A percentile compares a stretch with the other conserved stretches of the same genome.
phyloP scores from a whole-genome alignment of 345 rosid genomes.

The Kernera saxatilis region DNA sequence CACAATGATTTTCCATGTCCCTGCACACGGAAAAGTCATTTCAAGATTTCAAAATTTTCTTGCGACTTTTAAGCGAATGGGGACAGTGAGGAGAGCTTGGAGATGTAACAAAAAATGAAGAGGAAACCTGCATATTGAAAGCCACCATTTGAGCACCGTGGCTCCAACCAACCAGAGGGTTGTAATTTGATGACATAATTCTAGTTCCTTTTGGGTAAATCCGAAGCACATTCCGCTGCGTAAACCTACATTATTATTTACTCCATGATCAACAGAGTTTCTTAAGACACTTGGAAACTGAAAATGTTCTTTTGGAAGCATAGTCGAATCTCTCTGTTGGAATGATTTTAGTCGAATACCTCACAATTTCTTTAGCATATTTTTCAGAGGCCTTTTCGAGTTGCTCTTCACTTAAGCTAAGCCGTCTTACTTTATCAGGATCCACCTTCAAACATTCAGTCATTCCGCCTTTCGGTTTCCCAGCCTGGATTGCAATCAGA shows the following conservation, averaged over 20 bases:
- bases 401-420: constrained; percentile 60
- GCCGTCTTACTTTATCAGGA: constrained; percentile 55
- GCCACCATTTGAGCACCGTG: constrained; percentile 99
- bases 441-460: constrained; percentile 45
- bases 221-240: constrained; percentile 75
- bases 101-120: neutral
- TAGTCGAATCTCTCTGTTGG: neutral
- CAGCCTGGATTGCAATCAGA: constrained; percentile 49
- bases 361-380: constrained; percentile 45
- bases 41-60: neutral
- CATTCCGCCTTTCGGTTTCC: constrained; percentile 65
- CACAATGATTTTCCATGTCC: constrained; percentile 81
- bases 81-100: too few relatives aligned
- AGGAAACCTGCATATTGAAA: constrained; percentile 85
- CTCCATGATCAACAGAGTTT: constrained; percentile 23
- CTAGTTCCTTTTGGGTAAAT: constrained; percentile 90
- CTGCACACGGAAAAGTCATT: constrained; percentile 31
- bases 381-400: constrained; percentile 47
- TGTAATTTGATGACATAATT: constrained; percentile 82
- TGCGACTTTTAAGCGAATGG: too few relatives aligned
- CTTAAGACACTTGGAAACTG: neutral
- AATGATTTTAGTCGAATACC: constrained; percentile 27
- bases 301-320: neutral
- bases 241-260: constrained; percentile 54
- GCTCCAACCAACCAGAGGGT: constrained; percentile 82